These are phyloP conservation scores for Plasmopara halstedii DNA, from an alignment of 352 stramenopile species.

Conservation along the genomic window DNA sequence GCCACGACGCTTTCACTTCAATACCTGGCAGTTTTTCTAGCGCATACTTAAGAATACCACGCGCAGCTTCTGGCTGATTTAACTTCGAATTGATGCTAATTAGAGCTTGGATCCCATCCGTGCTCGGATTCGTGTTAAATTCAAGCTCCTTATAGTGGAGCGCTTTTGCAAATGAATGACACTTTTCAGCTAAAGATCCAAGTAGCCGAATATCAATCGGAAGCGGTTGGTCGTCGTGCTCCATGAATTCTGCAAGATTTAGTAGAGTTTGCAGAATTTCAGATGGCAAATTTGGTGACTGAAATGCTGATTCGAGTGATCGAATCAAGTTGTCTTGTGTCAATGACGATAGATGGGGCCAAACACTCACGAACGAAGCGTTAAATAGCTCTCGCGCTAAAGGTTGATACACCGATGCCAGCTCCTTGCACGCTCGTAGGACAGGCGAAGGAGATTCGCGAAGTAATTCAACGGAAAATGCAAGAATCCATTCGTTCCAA, in stretches of 20 bases:
- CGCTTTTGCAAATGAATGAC: constrained; percentile 98
- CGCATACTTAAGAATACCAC: constrained; percentile 95
- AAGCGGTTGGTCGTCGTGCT: constrained; percentile 95
- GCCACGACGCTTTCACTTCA: constrained; percentile 93
- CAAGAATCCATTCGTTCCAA: constrained; percentile 98
- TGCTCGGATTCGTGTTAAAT: constrained; percentile 88
- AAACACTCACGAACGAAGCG: constrained; percentile 98
- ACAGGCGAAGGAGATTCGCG: constrained; percentile 94
- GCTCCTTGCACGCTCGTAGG: constrained; percentile 90
- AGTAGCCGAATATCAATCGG: constrained; percentile 97
- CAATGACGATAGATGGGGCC: constrained; percentile 91
- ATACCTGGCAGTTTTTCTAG: constrained; percentile 65
- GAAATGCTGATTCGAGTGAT: constrained; percentile 93
- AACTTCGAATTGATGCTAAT: constrained; percentile 99
- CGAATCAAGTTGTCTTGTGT: constrained; percentile 91
- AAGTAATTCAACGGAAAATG: constrained; percentile 96
- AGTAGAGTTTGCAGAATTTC: constrained; percentile 98
- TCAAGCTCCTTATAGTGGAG: constrained; percentile 99
- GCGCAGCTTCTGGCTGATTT: constrained; percentile 94
- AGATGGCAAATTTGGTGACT: constrained; percentile 87
- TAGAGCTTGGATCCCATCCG: constrained; percentile 94
- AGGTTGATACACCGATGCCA: constrained; percentile 98
- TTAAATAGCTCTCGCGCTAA: constrained; percentile 98
- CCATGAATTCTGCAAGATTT: constrained; percentile 99
- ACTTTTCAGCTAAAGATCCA: constrained; percentile 95